Percentiles rank a stretch among this genome's conserved stretches.
These are phyloP conservation scores for Chenopodium berlandieri DNA, from an alignment of 148 eudicot species.

Conservation along the genomic window DNA sequence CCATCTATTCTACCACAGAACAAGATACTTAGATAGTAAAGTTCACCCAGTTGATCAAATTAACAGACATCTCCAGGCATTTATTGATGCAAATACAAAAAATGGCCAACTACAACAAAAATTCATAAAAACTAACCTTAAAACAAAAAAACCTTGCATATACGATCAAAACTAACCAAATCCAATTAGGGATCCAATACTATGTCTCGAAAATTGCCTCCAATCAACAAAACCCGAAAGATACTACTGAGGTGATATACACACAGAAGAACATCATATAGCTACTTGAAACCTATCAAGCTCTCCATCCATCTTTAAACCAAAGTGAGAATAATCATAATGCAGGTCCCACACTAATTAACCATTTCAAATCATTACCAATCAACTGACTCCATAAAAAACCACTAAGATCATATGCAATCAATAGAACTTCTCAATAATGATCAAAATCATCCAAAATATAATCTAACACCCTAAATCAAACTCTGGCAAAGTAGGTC, in stretches of 20 bases:
- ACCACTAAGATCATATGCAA: not conserved
- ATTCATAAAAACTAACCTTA: not conserved
- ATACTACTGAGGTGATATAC: not conserved
- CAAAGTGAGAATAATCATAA: not conserved
- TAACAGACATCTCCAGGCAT: not conserved
- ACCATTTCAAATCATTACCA: not conserved
- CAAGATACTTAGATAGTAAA: not conserved
- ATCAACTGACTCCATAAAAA: conserved; percentile 2
- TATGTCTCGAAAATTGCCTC: not conserved
- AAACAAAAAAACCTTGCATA: not conserved
- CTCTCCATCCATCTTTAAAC: not conserved
- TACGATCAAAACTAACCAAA: not conserved
- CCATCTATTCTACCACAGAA: not conserved
- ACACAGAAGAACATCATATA: not conserved
- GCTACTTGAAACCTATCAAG: not conserved
- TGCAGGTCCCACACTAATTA: not conserved
- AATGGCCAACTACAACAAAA: not conserved
- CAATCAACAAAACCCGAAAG: not conserved
- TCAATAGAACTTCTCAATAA: not conserved
- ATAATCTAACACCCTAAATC: not conserved
- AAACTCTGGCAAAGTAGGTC: conserved; percentile 15
- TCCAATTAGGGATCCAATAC: not conserved
- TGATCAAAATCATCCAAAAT: not conserved
- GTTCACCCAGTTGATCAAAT: not conserved
- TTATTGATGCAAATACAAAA: not conserved